phyloP scores from a whole-genome alignment of 495 filamentous ascomycete species.

The Hypoxylon trugodes region DNA sequence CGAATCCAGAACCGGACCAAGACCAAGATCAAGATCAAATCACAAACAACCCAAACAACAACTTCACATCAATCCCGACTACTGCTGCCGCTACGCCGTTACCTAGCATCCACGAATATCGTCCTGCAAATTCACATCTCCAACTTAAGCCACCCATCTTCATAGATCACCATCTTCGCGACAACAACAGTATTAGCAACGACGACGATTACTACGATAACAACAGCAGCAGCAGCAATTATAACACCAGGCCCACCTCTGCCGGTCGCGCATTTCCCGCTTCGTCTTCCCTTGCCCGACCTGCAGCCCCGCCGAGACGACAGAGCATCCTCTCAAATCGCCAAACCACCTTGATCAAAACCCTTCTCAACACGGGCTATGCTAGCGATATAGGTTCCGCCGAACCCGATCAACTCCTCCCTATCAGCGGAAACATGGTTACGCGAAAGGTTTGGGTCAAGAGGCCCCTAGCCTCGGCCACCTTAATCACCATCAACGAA shows the following conservation, averaged over 20 bases:
- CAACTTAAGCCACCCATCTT: slow-evolving; percentile 13
- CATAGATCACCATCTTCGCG: slow-evolving; percentile 10
- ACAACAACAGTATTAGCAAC: slow-evolving; percentile 3
- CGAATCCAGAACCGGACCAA: not conserved
- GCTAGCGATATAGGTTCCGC: slow-evolving; percentile 43
- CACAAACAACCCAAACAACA: slow-evolving; percentile 1
- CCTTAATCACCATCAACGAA: slow-evolving; percentile 82
- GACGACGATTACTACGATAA: slow-evolving; percentile 1
- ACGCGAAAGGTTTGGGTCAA: slow-evolving; percentile 94
- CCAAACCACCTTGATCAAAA: slow-evolving; percentile 57
- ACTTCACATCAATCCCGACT: slow-evolving; percentile 1
- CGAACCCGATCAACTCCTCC: slow-evolving; percentile 48
- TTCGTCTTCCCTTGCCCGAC: slow-evolving; percentile 34
- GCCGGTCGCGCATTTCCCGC: slow-evolving; percentile 27
- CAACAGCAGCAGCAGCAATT: slow-evolving; percentile 19
- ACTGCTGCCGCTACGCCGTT: slow-evolving; percentile 26
- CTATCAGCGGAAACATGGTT: slow-evolving; percentile 62
- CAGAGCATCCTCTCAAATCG: slow-evolving; percentile 59
- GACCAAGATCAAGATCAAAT: not conserved
- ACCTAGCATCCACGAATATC: slow-evolving; percentile 39
- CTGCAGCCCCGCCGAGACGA: slow-evolving; percentile 44
- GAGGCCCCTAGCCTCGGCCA: slow-evolving; percentile 83
- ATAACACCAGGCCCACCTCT: slow-evolving; percentile 15
- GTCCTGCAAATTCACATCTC: slow-evolving; percentile 13
- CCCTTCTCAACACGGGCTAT: slow-evolving; percentile 51